These are phyloP conservation scores for Carex cristatella DNA, from an alignment of 176 grass and related monocot species.

Conservation along the genomic window DNA sequence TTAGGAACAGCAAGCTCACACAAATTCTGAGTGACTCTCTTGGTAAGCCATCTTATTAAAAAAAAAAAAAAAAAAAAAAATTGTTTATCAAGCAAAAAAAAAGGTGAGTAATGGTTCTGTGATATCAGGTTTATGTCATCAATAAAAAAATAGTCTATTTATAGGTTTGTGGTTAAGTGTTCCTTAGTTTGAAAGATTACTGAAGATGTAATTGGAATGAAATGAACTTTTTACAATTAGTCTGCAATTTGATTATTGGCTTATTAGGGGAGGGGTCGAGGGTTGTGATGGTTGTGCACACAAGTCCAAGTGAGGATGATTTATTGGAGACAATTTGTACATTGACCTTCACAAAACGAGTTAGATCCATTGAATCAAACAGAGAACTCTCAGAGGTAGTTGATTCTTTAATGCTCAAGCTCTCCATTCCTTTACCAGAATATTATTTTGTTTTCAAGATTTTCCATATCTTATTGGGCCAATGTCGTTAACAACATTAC, in stretches of 20 bases:
- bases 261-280: conserved; percentile 57
- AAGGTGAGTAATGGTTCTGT: not conserved
- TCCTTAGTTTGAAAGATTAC: not conserved
- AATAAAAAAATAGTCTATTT: not conserved
- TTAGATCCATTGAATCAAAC: conserved; percentile 52
- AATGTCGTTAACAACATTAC: not conserved
- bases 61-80: not conserved
- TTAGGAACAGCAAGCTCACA: conserved; percentile 97
- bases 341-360: conserved; percentile 70
- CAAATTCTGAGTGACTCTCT: conserved; percentile 91
- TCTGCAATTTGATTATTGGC: not conserved
- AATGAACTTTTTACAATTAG: not conserved
- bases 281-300: conserved; percentile 90
- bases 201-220: not conserved
- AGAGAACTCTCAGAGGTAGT: conserved; percentile 66
- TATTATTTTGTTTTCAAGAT: not conserved
- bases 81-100: not conserved
- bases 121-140: not conserved
- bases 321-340: conserved; percentile 71
- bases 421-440: not conserved
- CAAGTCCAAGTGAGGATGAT: conserved; percentile 64
- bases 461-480: not conserved
- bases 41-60: conserved; percentile 29
- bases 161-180: not conserved
- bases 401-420: not conserved